Percentiles rank a stretch among this genome's conserved stretches.
These are phyloP conservation scores for Didymella exigua DNA, from an alignment of 2,329 filamentous ascomycete species.

Conservation along the genomic window DNA sequence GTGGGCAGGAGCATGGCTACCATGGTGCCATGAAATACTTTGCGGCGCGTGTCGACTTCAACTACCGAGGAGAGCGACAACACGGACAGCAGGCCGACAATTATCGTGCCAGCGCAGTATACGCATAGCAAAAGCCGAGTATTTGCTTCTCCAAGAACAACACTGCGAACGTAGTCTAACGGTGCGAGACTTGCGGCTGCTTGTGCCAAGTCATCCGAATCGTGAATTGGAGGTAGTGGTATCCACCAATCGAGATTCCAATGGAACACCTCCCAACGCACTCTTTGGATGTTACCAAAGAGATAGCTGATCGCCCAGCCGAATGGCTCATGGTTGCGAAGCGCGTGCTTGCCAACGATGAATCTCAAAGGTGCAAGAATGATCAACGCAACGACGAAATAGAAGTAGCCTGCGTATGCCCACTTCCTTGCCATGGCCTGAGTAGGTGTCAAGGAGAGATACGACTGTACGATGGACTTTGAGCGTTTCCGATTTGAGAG, in stretches of 20 bases:
- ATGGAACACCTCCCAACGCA: constrained; percentile 73
- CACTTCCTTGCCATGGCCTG: constrained; percentile 81
- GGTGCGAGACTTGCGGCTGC: constrained; percentile 21
- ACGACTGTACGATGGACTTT: constrained; percentile 61
- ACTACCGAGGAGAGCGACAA: constrained; percentile 75
- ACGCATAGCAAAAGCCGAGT: constrained; percentile 75
- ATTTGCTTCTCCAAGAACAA: constrained; percentile 74
- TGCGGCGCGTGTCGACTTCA: constrained; percentile 93
- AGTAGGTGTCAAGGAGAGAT: constrained; percentile 77
- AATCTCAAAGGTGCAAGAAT: constrained; percentile 73
- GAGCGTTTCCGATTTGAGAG: constrained; percentile 36
- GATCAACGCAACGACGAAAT: constrained; percentile 67
- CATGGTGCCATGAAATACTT: constrained; percentile 99
- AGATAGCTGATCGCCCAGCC: constrained; percentile 93
- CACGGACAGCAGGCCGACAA: constrained; percentile 74
- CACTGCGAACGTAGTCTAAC: constrained; percentile 68
- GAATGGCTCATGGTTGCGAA: constrained; percentile 78
- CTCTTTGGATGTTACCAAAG: constrained; percentile 74
- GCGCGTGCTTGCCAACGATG: constrained; percentile 70
- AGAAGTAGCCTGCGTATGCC: constrained; percentile 81
- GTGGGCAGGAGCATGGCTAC: constrained; percentile 91
- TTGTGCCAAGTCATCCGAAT: constrained; percentile 21
- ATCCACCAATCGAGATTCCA: constrained; percentile 77
- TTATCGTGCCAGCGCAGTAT: constrained; percentile 75
- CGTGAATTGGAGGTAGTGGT: constrained; percentile 63